phyloP scores from a whole-genome alignment of 2,329 filamentous ascomycete species.

The Scleromitrula shiraiana region DNA sequence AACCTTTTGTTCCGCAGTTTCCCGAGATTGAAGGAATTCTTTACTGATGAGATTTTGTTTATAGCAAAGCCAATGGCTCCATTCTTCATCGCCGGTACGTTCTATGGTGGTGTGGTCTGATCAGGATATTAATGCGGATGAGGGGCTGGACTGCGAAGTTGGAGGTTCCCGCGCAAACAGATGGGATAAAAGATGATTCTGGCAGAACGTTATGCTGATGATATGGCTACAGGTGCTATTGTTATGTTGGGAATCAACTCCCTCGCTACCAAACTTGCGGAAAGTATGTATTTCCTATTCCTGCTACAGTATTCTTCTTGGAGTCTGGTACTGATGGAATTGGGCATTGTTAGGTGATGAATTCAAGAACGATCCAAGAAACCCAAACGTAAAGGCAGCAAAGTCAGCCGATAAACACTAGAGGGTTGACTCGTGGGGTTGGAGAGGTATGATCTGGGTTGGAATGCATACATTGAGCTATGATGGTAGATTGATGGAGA shows the following conservation, averaged over 20 bases:
- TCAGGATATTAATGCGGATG: too few species aligned
- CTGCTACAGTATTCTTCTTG: not conserved
- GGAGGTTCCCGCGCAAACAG: too few species aligned
- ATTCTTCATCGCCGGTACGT: slow-evolving; percentile 91
- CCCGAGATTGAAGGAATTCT: slow-evolving; percentile 1
- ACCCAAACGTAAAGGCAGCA: slow-evolving; percentile 47
- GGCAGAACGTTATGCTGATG: slow-evolving; percentile 14
- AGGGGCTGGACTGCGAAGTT: too few species aligned
- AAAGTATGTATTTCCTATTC: slow-evolving; percentile 53
- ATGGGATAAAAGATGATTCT: too few species aligned
- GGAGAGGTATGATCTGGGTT: not conserved
- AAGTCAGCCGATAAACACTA: slow-evolving; percentile 28
- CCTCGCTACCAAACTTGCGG: slow-evolving; percentile 66
- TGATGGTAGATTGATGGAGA: not conserved
- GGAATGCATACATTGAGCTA: slow-evolving; percentile 3
- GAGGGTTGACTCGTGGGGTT: not conserved
- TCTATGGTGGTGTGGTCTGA: not conserved
- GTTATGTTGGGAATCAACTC: slow-evolving; percentile 90
- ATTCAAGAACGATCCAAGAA: slow-evolving; percentile 95
- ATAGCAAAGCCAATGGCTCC: slow-evolving; percentile 84
- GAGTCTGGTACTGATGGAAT: slow-evolving; percentile 13
- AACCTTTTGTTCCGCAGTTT: slow-evolving; percentile 8
- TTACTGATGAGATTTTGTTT: slow-evolving; percentile 11
- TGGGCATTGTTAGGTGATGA: slow-evolving; percentile 61
- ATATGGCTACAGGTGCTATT: slow-evolving; percentile 55